Evolutionary conservation across 495 filamentous ascomycete genomes (phyloP).

Genomic region (Neohortaea acidophila): DNA sequence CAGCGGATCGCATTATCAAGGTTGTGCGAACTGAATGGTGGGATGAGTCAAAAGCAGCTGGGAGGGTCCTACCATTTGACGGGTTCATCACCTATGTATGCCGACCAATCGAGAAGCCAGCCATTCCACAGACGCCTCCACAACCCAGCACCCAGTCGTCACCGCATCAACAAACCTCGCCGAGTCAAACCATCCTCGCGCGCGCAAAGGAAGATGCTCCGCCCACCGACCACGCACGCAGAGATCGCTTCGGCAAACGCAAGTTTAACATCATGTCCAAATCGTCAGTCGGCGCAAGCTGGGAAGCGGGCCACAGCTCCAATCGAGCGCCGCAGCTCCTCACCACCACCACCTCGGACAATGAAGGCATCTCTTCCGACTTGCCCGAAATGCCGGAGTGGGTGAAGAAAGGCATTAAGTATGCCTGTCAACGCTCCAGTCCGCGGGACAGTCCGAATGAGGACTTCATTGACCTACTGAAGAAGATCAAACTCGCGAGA

Average conservation of each 20-base stretch:
- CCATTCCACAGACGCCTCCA: not conserved
- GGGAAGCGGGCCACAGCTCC: constrained; percentile 10
- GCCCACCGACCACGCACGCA: constrained; percentile 3
- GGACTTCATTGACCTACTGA: constrained; percentile 57
- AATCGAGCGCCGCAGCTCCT: constrained; percentile 36
- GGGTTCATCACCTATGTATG: constrained; percentile 56
- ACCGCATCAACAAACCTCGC: not conserved
- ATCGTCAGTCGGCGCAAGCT: constrained; percentile 4
- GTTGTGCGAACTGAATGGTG: constrained; percentile 72
- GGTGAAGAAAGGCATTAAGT: constrained; percentile 47
- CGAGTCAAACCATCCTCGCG: constrained; percentile 31
- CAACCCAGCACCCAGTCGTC: not conserved
- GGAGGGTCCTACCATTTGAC: constrained; percentile 39
- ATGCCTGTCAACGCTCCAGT: constrained; percentile 69
- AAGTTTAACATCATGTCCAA: constrained; percentile 1
- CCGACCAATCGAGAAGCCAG: constrained; percentile 21
- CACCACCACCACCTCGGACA: constrained; percentile 59
- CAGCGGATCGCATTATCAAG: constrained; percentile 31
- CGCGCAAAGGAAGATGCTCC: constrained; percentile 38
- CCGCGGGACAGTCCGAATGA: constrained; percentile 57
- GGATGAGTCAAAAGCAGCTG: constrained; percentile 40
- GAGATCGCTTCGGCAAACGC: constrained; percentile 7
- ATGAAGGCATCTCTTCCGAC: constrained; percentile 30
- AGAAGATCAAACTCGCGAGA: constrained; percentile 58
- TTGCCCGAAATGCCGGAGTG: constrained; percentile 53